A percentile compares a stretch with the other conserved stretches of the same genome.
phyloP scores from a whole-genome alignment of 2,329 filamentous ascomycete species.

The Aspergillus jensenii region DNA sequence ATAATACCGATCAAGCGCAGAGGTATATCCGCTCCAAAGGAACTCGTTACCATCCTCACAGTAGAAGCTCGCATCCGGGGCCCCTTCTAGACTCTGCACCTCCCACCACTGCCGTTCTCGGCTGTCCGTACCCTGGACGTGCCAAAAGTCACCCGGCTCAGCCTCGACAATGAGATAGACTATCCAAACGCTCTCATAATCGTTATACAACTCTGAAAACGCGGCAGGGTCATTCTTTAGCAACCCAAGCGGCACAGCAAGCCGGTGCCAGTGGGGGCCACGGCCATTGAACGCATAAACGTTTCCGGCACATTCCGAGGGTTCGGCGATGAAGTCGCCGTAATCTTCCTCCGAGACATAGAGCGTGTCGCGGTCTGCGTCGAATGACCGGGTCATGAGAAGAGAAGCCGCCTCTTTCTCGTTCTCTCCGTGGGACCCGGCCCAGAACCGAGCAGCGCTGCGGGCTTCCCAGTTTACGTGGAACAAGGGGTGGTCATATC shows the following conservation, averaged over 20 bases:
- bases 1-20: too few species aligned
- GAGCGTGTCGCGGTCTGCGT: background rate
- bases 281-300: accelerated
- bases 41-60: background rate
- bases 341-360: background rate
- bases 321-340: background rate
- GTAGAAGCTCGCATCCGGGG: background rate
- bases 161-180: background rate
- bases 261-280: too few species aligned
- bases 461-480: background rate
- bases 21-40: background rate
- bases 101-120: background rate
- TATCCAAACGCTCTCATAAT: accelerated
- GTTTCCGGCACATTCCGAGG: too few species aligned
- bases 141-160: background rate
- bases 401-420: too few species aligned
- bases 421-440: too few species aligned
- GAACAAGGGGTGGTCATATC: background rate
- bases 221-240: background rate
- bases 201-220: background rate
- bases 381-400: background rate
- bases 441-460: background rate
- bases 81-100: background rate
- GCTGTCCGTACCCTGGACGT: background rate
- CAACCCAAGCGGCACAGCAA: background rate